A percentile compares a stretch with the other conserved stretches of the same genome.
Conservation (phyloP, 2,329 filamentous ascomycete genomes). For the Plenodomus biglobosus region DNA sequence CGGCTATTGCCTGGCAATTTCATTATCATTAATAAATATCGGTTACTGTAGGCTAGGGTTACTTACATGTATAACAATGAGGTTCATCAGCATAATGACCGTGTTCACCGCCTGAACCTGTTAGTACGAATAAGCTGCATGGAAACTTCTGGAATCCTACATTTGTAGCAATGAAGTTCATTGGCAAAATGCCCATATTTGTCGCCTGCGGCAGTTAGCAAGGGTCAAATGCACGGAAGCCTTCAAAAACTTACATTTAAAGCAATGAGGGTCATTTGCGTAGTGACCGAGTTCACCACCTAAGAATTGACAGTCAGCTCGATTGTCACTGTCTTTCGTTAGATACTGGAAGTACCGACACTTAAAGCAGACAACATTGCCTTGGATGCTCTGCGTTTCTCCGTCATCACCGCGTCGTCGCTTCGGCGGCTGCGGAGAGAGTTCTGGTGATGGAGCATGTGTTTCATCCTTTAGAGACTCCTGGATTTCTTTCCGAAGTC, state of each 20-base stretch:
- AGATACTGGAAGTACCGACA: neutral
- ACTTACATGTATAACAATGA: constrained; percentile 1
- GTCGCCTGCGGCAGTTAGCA: neutral
- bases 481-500: neutral
- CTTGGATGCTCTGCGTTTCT: neutral
- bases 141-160: constrained; percentile 1
- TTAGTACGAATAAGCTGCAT: constrained; percentile 1
- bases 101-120: neutral
- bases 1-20: constrained; percentile 1
- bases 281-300: constrained; percentile 1
- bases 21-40: neutral
- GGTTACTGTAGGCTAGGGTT: neutral
- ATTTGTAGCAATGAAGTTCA: constrained; percentile 1
- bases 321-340: neutral
- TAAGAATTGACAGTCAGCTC: constrained; percentile 2
- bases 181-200: constrained; percentile 1
- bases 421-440: neutral
- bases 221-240: neutral
- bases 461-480: neutral
- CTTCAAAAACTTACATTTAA: neutral
- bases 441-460: neutral
- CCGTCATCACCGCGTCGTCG: constrained; percentile 1
- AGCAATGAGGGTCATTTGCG: constrained; percentile 1
- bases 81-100: constrained; percentile 1
- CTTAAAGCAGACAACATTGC: constrained; percentile 1